These are phyloP conservation scores for Cryptosporidium meleagridis DNA, from an alignment of 169 alveolate species.

Conservation along the genomic window DNA sequence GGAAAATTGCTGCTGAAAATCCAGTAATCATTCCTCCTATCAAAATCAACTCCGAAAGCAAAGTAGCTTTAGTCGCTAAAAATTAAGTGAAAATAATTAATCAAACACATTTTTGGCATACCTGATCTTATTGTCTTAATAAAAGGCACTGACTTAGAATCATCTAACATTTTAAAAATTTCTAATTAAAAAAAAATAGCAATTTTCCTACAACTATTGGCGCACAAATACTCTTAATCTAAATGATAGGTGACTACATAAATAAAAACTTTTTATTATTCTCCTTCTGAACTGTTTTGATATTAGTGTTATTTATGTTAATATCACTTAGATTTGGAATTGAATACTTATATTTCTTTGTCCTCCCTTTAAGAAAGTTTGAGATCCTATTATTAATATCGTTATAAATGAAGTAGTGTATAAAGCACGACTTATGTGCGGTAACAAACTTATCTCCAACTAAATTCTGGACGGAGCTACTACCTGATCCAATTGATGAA, in stretches of 20 bases:
- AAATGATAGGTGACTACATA: neutral
- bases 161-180: slow-evolving; percentile 38
- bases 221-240: neutral
- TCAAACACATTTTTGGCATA: slow-evolving; percentile 12
- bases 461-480: slow-evolving; percentile 11
- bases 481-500: neutral
- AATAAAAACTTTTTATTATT: slow-evolving; percentile 42
- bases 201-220: neutral
- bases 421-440: slow-evolving; percentile 63
- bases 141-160: slow-evolving; percentile 12
- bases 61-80: slow-evolving; percentile 54
- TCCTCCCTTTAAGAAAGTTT: neutral
- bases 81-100: neutral
- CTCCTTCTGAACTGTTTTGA: neutral
- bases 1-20: slow-evolving; percentile 63
- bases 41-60: slow-evolving; percentile 46
- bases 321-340: neutral
- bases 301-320: neutral
- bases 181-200: slow-evolving; percentile 6
- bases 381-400: slow-evolving; percentile 12
- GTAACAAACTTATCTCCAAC: slow-evolving; percentile 42
- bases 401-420: slow-evolving; percentile 54
- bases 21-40: slow-evolving; percentile 41
- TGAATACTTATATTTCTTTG: neutral
- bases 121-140: slow-evolving; percentile 20